Conservation (phyloP, 805 yeast species). For the Lipomyces orientalis region DNA sequence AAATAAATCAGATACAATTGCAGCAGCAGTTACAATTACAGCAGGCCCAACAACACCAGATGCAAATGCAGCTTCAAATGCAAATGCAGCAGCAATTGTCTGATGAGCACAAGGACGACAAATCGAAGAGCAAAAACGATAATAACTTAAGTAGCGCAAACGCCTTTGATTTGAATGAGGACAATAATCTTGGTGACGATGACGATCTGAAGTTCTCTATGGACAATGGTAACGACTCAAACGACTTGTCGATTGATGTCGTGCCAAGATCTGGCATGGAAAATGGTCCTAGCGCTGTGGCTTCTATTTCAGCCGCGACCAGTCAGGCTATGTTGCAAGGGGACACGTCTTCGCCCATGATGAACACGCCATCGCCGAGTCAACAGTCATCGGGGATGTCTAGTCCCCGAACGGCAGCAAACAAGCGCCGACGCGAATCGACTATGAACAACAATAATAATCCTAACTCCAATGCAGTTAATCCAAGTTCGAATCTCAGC, state of each 20-base stretch:
- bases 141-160: background rate
- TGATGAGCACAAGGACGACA: background rate
- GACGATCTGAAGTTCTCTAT: background rate
- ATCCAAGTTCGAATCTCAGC: slow-evolving; percentile 3
- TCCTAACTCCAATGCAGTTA: background rate
- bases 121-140: background rate
- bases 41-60: slow-evolving; percentile 32
- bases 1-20: slow-evolving; percentile 23
- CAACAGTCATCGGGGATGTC: slow-evolving; percentile 11
- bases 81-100: slow-evolving; percentile 23
- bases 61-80: slow-evolving; percentile 25
- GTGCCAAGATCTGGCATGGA: background rate
- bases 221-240: slow-evolving; percentile 5
- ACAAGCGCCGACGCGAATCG: slow-evolving; percentile 27
- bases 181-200: slow-evolving; percentile 2
- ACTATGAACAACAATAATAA: background rate
- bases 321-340: slow-evolving; percentile 3
- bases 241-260: slow-evolving; percentile 3
- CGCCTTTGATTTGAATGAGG: background rate
- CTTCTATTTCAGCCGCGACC: background rate
- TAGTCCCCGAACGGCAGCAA: slow-evolving; percentile 22
- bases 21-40: slow-evolving; percentile 34
- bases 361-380: slow-evolving; percentile 23
- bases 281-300: background rate
- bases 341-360: slow-evolving; percentile 13